Conservation (phyloP, 176 grass and related monocot genomes). For the Carex scoparia region DNA sequence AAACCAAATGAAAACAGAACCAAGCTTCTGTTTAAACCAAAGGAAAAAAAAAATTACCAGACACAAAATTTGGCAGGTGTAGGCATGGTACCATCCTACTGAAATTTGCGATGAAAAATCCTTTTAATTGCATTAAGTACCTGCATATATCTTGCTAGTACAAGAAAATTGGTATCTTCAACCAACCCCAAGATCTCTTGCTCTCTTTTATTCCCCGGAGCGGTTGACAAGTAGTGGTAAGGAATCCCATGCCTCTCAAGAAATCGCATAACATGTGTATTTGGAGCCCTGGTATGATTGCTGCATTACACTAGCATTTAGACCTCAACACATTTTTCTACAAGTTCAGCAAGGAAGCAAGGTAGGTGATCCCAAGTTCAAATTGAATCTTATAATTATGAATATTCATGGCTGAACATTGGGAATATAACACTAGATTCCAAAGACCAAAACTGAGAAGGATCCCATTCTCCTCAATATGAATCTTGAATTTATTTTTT, state of each 20-base stretch:
- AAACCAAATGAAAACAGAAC: neutral
- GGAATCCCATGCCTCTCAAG: constrained; percentile 79
- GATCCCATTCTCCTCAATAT: neutral
- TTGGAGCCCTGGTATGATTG: constrained; percentile 65
- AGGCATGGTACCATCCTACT: neutral
- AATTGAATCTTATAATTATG: neutral
- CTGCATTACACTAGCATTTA: constrained; percentile 31
- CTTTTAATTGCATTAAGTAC: constrained; percentile 24
- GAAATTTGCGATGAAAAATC: neutral
- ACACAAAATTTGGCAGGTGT: neutral
- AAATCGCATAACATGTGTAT: constrained; percentile 74
- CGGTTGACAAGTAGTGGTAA: constrained; percentile 72
- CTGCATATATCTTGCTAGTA: constrained; percentile 99
- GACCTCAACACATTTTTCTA: neutral
- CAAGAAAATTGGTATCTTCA: constrained; percentile 73
- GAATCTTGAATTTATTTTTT: neutral
- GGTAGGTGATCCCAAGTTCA: neutral
- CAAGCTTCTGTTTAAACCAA: neutral
- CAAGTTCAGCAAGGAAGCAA: neutral
- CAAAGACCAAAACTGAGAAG: neutral
- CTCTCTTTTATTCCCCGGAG: constrained; percentile 60
- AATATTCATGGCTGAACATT: neutral
- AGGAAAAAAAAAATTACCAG: neutral
- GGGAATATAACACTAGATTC: neutral
- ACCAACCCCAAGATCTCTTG: constrained; percentile 72